phyloP scores from a whole-genome alignment of 208 protist species.

The Lotmaria passim region DNA sequence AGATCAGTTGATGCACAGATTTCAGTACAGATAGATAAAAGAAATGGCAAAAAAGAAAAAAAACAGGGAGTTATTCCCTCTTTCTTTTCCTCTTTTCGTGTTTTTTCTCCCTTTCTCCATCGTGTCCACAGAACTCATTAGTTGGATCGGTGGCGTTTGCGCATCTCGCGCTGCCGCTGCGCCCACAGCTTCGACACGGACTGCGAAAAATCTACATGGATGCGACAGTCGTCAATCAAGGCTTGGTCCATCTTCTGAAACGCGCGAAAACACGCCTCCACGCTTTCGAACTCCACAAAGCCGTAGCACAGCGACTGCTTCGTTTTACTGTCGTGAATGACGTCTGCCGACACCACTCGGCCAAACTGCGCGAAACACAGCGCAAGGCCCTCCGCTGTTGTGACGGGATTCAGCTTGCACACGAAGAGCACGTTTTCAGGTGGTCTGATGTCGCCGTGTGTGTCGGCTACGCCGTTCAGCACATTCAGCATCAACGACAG shows the following conservation, averaged over 20 bases:
- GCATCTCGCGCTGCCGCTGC: slow-evolving; percentile 59
- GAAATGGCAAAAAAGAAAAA: too few relatives aligned
- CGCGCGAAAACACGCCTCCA: slow-evolving; percentile 89
- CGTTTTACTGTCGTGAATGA: slow-evolving; percentile 75
- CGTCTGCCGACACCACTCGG: slow-evolving; percentile 83
- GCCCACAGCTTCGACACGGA: slow-evolving; percentile 93
- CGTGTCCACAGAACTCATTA: neutral
- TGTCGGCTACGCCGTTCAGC: slow-evolving; percentile 95
- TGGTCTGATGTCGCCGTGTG: slow-evolving; percentile 89
- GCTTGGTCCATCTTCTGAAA: slow-evolving; percentile 98
- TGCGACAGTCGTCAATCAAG: slow-evolving; percentile 98
- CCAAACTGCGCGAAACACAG: slow-evolving; percentile 97
- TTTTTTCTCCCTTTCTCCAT: too few relatives aligned
- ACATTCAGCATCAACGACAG: slow-evolving; percentile 94
- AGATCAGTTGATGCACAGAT: too few relatives aligned
- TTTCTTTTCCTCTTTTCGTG: neutral
- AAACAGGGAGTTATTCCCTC: too few relatives aligned
- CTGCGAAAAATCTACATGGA: slow-evolving; percentile 98
- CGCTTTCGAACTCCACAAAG: slow-evolving; percentile 97
- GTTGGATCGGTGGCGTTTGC: slow-evolving; percentile 36
- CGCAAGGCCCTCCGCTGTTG: slow-evolving; percentile 94
- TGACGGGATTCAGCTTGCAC: slow-evolving; percentile 98
- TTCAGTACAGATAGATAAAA: too few relatives aligned
- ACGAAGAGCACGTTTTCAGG: slow-evolving; percentile 99
- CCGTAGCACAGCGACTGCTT: slow-evolving; percentile 95